Evolutionary conservation across 768 basidiomycete species (phyloP).

Genomic region (Mrakia hoshinonis): DNA sequence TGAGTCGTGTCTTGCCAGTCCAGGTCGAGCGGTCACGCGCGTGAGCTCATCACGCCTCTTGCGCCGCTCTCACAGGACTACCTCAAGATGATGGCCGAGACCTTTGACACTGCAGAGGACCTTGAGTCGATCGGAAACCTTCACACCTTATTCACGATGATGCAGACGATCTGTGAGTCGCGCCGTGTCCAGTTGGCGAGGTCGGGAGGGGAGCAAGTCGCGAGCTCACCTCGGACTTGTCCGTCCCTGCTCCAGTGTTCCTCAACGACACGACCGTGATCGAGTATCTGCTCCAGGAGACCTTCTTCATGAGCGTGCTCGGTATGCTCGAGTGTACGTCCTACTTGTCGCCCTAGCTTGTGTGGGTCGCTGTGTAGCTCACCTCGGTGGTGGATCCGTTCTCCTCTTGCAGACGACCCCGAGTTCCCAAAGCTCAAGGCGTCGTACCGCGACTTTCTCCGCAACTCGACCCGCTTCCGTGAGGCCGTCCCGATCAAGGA

Average conservation of each 20-base stretch:
- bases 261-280: constrained; percentile 91
- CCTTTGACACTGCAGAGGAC: constrained; percentile 83
- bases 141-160: constrained; percentile 79
- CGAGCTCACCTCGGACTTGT: constrained; percentile 8
- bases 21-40: constrained; percentile 22
- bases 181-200: background rate
- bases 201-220: background rate
- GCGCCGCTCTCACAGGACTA: constrained; percentile 54
- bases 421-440: constrained; percentile 96
- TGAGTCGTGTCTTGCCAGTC: constrained; percentile 44
- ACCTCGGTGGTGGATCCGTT: too few species aligned
- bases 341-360: background rate
- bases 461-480: constrained; percentile 71
- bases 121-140: constrained; percentile 81
- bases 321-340: constrained; percentile 88
- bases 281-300: constrained; percentile 88
- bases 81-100: constrained; percentile 72
- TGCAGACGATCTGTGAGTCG: constrained; percentile 82
- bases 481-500: constrained; percentile 81
- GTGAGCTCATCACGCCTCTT: constrained; percentile 7
- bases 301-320: constrained; percentile 81
- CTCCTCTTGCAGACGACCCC: constrained; percentile 82
- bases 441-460: constrained; percentile 88
- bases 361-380: constrained; percentile 23
- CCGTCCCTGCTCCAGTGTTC: constrained; percentile 53